Base-by-base conservation (phyloP, 345 rosid genomes). In the Linum tenue region DNA sequence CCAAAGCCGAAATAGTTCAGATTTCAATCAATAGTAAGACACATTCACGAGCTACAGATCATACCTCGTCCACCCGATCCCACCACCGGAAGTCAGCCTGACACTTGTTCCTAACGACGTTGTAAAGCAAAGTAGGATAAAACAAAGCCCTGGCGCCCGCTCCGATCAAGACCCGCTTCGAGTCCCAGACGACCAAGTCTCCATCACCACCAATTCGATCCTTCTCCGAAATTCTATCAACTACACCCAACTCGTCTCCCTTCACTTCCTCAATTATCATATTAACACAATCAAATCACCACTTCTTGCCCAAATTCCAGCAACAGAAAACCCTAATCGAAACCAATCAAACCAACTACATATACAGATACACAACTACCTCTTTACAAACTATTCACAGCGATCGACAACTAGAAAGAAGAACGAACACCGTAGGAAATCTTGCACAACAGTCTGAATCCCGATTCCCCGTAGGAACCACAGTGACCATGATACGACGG, bases 31-130 rank as follows among this genome's bases (percentile, higher is more conserved):
- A 48, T 60, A 0, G 43, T 3, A 5, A 66, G 16, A 44, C 3
- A 61, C 6, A 0, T 37, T 7, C 31, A 16, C 38, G 10, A 31
- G 38, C 64, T 0, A 44, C 5, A 0, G 50, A 6, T 9, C 68
- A 70, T 85, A 94, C 99, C 97, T 90, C 80, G 35, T 79, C 88
- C 3, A 90, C 87, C 39, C 91, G 74, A 75, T 94, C 97, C 99
- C 99, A 94, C 99, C 99, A 94, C 4, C 88, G 87, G 73, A 94
- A 94, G 69, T 90, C 99, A 3, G 91, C 2, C 82, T 90, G 87
- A 55, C 87, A 63, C 85, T 77, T 89, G 77, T 94, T 94, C 82
- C 99, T 88, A 63, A 94, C 87, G 74, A 90, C 90, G 80, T 94
- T 94, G 81, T 90, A 94, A 48, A 88, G 40, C 74, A 94, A 63